A percentile compares a stretch with the other conserved stretches of the same genome.
Evolutionary conservation across 2,329 filamentous ascomycete genomes (phyloP).

Genomic region (Apiospora marii): DNA sequence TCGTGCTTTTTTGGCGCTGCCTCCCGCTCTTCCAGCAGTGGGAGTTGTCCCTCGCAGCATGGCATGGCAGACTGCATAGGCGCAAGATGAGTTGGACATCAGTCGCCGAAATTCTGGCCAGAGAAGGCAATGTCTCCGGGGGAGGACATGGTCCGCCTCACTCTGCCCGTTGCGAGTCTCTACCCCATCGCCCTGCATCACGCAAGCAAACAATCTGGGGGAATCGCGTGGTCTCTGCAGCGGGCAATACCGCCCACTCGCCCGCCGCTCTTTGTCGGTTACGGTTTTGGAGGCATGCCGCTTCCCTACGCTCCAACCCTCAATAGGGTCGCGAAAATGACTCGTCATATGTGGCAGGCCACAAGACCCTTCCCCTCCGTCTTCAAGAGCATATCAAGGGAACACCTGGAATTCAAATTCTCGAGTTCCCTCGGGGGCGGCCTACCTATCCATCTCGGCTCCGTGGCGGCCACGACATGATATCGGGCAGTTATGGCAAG

Average conservation of each 20-base stretch:
- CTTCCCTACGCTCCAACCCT: conserved; percentile 7
- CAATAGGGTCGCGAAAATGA: background rate
- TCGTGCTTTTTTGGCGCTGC: background rate
- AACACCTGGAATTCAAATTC: background rate
- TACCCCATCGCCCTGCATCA: background rate
- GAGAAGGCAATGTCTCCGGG: background rate
- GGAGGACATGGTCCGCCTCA: conserved; percentile 12
- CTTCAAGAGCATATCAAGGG: background rate
- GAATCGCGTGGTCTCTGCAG: background rate
- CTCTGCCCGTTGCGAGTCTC: background rate
- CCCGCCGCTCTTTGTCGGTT: background rate
- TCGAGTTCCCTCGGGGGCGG: background rate
- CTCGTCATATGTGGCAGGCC: conserved; percentile 11
- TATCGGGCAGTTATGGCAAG: background rate
- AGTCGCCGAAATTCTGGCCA: background rate
- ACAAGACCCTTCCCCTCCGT: background rate
- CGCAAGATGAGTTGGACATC: background rate
- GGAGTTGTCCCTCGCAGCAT: background rate
- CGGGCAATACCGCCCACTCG: background rate
- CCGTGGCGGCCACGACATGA: conserved; percentile 15
- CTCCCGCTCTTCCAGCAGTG: background rate
- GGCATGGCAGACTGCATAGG: conserved; percentile 17
- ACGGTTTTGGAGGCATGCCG: background rate
- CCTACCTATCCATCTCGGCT: background rate
- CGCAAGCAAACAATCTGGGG: conserved; percentile 10